These are phyloP conservation scores for Kwoniella mangroviensis DNA, from an alignment of 768 basidiomycete genomes.

Conservation along the genomic window DNA sequence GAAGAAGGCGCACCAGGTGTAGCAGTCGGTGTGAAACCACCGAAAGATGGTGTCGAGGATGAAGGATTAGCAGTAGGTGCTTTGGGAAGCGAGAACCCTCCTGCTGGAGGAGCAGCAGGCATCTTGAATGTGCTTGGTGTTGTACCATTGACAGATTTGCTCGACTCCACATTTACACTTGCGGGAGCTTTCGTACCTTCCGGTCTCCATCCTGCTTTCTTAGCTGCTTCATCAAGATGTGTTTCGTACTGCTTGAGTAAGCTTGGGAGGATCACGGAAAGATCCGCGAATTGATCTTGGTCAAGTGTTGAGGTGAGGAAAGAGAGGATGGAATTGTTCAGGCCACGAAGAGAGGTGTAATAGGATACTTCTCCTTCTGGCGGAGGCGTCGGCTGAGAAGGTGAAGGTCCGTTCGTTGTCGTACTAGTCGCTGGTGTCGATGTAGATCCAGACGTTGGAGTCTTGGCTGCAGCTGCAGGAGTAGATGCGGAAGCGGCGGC, in stretches of 20 bases:
- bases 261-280: constrained; percentile 31
- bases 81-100: constrained; percentile 36
- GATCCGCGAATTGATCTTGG: constrained; percentile 45
- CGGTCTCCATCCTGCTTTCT: constrained; percentile 39
- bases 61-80: constrained; percentile 17
- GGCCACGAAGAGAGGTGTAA: constrained; percentile 49
- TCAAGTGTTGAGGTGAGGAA: constrained; percentile 43
- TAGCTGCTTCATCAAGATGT: constrained; percentile 28
- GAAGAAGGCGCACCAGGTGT: constrained; percentile 5
- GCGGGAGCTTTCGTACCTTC: neutral
- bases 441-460: neutral
- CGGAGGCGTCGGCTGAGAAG: constrained; percentile 31
- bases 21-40: constrained; percentile 33
- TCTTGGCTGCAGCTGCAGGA: neutral
- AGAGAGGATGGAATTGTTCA: constrained; percentile 49
- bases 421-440: constrained; percentile 1
- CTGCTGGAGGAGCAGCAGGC: constrained; percentile 32
- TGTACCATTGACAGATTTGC: constrained; percentile 7
- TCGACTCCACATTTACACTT: constrained; percentile 12
- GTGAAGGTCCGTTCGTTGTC: constrained; percentile 13
- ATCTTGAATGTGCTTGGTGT: constrained; percentile 12
- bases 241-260: constrained; percentile 37
- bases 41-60: constrained; percentile 14
- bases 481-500: neutral
- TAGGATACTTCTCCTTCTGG: constrained; percentile 47